Evolutionary conservation across 176 grass and related monocot genomes (phyloP), one percentile per base, ranked within the genome.

Genomic region (Zoysia japonica): DNA sequence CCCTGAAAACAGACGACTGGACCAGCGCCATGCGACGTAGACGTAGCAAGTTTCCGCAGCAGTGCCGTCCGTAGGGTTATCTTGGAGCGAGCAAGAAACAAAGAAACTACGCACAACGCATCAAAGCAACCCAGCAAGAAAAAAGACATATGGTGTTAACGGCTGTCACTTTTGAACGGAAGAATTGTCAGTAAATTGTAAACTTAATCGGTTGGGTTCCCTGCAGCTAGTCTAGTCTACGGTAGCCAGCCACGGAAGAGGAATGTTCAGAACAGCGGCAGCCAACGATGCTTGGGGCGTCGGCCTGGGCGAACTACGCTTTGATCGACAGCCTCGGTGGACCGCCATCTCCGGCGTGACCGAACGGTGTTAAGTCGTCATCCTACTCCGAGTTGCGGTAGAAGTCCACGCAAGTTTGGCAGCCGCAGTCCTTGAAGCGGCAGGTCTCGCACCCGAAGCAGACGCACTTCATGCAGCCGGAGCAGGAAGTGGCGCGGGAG

Each of bases 351-450:
- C 62, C 28, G 35, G 5, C 16, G 14, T 15, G 53, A 83, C 78
- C 2, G 45, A 75, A 88, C 65, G 78, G 87, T 17, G 77, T 59
- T 72, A 37, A 13, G 59, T 76, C 28, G 28, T 5, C 15, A 17
- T 9, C 8, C 54, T 84, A 70, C 42, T 82, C 78, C 78, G 87
- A 78, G 68, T 98, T 98, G 78, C 83, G 66, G 37, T 93, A 94
- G 83, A 98, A 98, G 68, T 98, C 92, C 19, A 90, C 47, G 67
- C 95, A 98, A 78, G 92, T 94, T 84, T 98, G 95, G 81, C 95
- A 98, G 65, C 46, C 75, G 75, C 95, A 98, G 83, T 91, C 95
- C 53, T 90, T 82, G 80, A 98, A 98, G 75, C 95, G 95, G 51
- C 95, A 98, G 70, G 86, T 92, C 67, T 79, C 74, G 70, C 95